Evolutionary conservation across 768 basidiomycete genomes (phyloP).

Genomic region (Kwoniella bestiolae): DNA sequence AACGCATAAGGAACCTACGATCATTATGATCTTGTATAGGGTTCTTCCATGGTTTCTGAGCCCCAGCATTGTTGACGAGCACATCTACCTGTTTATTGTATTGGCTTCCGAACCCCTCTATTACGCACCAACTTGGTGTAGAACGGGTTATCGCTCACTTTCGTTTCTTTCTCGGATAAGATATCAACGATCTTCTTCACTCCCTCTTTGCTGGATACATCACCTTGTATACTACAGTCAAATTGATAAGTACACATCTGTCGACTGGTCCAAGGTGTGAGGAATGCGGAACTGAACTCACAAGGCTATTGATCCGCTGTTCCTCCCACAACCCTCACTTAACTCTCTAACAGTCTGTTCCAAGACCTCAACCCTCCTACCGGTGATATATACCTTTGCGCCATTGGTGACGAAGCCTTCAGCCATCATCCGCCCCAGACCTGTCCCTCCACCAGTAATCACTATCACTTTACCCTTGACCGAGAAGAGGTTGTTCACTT

Average conservation of each 20-base stretch:
- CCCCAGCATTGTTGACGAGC: slow-evolving; percentile 41
- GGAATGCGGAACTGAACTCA: too few species aligned
- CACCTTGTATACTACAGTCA: slow-evolving; percentile 42
- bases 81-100: slow-evolving; percentile 41
- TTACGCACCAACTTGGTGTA: too few species aligned
- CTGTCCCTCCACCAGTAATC: slow-evolving; percentile 49
- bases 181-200: slow-evolving; percentile 24
- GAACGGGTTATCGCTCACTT: slow-evolving; percentile 9
- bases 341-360: slow-evolving; percentile 39
- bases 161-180: slow-evolving; percentile 24
- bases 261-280: too few species aligned
- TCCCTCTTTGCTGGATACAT: slow-evolving; percentile 38
- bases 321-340: slow-evolving; percentile 11
- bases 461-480: slow-evolving; percentile 33
- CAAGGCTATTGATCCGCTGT: slow-evolving; percentile 14
- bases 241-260: too few species aligned
- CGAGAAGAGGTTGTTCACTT: slow-evolving; percentile 23
- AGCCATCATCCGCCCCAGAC: slow-evolving; percentile 28
- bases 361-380: slow-evolving; percentile 41
- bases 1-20: slow-evolving; percentile 7
- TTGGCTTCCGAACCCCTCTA: too few species aligned
- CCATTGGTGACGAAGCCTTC: slow-evolving; percentile 38
- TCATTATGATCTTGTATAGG: slow-evolving; percentile 25
- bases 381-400: slow-evolving; percentile 51
- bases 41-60: slow-evolving; percentile 30